Percentiles rank a stretch among this genome's conserved stretches.
Evolutionary conservation across 495 filamentous ascomycete species (phyloP).

Genomic region (Chaetomium cochliodes): DNA sequence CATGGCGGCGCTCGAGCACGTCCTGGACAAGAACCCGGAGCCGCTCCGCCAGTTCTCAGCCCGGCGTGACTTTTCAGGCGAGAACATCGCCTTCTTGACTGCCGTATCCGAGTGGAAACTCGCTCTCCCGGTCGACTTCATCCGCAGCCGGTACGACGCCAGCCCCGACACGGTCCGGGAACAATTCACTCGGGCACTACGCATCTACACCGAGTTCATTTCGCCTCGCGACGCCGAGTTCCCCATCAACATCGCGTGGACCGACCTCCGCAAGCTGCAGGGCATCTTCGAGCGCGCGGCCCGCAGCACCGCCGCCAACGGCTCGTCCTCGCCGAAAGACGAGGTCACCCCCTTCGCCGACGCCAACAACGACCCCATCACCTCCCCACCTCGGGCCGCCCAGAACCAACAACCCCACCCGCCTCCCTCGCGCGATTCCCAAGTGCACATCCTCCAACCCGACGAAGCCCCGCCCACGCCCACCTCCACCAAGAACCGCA

Average conservation of each 20-base stretch:
- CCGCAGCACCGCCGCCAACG: constrained; percentile 18
- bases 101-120: constrained; percentile 56
- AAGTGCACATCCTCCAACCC: constrained; percentile 24
- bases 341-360: constrained; percentile 31
- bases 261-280: constrained; percentile 34
- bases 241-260: constrained; percentile 58
- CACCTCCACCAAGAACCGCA: background rate
- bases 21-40: constrained; percentile 53
- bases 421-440: constrained; percentile 18
- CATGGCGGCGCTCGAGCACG: constrained; percentile 60
- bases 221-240: constrained; percentile 57
- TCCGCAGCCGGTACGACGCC: constrained; percentile 24
- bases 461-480: background rate
- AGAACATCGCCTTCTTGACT: constrained; percentile 67
- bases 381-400: background rate
- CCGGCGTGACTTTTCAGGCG: constrained; percentile 62
- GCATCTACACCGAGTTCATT: constrained; percentile 59
- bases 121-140: constrained; percentile 26
- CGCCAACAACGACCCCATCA: background rate
- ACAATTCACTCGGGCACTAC: constrained; percentile 54
- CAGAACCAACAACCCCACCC: background rate
- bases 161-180: constrained; percentile 31
- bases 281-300: constrained; percentile 37
- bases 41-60: constrained; percentile 61
- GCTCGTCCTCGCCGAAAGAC: background rate